A percentile compares a stretch with the other conserved stretches of the same genome.
phyloP scores from a whole-genome alignment of 2,329 filamentous ascomycete species.

The Lanzia echinophila region DNA sequence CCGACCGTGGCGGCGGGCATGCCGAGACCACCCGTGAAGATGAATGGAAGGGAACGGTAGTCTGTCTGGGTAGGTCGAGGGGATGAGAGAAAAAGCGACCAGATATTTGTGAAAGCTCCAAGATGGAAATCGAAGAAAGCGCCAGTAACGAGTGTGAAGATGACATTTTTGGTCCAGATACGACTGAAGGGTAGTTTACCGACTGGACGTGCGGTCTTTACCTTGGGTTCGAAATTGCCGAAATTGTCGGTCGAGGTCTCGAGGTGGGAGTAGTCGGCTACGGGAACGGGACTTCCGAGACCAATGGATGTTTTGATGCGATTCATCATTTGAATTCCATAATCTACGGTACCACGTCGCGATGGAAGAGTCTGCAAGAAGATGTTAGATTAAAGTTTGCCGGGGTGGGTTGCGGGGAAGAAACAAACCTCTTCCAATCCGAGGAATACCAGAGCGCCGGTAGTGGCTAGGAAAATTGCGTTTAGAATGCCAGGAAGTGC shows the following conservation, averaged over 20 bases:
- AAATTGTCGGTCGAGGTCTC: not conserved
- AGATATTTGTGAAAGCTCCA: slow-evolving; percentile 49
- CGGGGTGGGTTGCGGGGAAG: not conserved
- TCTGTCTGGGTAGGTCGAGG: slow-evolving; percentile 36
- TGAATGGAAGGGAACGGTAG: slow-evolving; percentile 23
- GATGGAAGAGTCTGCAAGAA: slow-evolving; percentile 7
- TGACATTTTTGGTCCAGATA: slow-evolving; percentile 18
- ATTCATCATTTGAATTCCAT: slow-evolving; percentile 5
- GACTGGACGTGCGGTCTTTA: not conserved
- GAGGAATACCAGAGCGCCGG: slow-evolving; percentile 28
- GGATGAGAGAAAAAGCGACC: slow-evolving; percentile 53
- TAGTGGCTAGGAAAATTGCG: slow-evolving; percentile 26
- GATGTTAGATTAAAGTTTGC: not conserved
- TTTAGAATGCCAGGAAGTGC: slow-evolving; percentile 36
- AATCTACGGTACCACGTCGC: slow-evolving; percentile 1
- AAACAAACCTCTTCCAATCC: slow-evolving; percentile 28
- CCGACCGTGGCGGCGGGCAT: slow-evolving; percentile 61
- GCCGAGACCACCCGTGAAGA: slow-evolving; percentile 58
- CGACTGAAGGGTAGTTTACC: slow-evolving; percentile 14
- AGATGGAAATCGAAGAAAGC: slow-evolving; percentile 31
- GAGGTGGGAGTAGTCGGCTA: slow-evolving; percentile 15
- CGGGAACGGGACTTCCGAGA: not conserved
- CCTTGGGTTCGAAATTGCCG: not conserved
- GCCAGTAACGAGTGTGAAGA: slow-evolving; percentile 47
- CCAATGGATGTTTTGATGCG: slow-evolving; percentile 4